Evolutionary conservation across 1,284 basidiomycete genomes (phyloP).

Genomic region (Pisolithus thermaeus): DNA sequence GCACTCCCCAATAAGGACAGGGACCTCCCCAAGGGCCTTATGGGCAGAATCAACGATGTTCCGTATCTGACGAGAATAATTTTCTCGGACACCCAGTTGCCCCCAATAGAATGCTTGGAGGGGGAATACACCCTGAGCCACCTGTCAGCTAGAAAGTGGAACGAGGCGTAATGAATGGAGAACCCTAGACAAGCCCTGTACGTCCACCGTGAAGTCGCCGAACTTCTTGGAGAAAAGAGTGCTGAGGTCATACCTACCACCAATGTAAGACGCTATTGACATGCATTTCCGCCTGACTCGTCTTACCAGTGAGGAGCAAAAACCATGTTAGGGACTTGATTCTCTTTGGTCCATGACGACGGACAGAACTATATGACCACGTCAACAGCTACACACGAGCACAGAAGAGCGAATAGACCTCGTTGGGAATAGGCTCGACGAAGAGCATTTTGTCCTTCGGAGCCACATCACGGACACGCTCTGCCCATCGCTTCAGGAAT

Average conservation of each 20-base stretch:
- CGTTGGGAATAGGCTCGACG: conserved; percentile 85
- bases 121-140: conserved; percentile 74
- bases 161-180: conserved; percentile 15
- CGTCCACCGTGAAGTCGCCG: conserved; percentile 81
- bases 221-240: conserved; percentile 79
- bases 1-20: conserved; percentile 84
- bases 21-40: conserved; percentile 66
- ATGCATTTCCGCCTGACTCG: not conserved
- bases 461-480: conserved; percentile 49
- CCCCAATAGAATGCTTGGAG: conserved; percentile 84
- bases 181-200: conserved; percentile 83
- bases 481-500: conserved; percentile 69
- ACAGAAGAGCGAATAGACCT: conserved; percentile 42
- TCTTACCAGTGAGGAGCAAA: conserved; percentile 86
- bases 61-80: conserved; percentile 78
- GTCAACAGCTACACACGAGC: conserved; percentile 6
- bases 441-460: conserved; percentile 66
- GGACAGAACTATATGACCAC: conserved; percentile 64
- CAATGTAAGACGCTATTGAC: not conserved
- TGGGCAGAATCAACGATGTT: conserved; percentile 71
- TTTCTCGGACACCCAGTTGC: conserved; percentile 69
- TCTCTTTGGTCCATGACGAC: conserved; percentile 60
- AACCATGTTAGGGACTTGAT: conserved; percentile 69
- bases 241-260: conserved; percentile 82
- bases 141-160: conserved; percentile 6